Evolutionary conservation across 2,329 filamentous ascomycete species (phyloP).

Genomic region (Nemania serpens): DNA sequence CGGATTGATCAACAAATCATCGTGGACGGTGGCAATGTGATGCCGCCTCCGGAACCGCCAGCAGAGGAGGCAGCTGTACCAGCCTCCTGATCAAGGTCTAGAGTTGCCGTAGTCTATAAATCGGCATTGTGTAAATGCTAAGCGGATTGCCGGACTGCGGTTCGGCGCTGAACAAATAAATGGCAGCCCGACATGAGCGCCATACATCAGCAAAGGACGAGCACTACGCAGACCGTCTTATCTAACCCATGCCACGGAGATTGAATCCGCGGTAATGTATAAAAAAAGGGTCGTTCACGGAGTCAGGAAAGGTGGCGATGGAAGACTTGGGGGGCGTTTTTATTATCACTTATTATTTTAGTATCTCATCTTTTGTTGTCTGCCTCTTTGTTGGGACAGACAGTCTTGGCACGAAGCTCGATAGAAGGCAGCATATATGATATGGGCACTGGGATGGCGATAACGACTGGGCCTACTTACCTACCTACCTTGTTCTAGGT

Average conservation of each 20-base stretch:
- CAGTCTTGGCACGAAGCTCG: too few species aligned
- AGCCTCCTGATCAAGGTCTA: too few species aligned
- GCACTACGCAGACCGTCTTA: not conserved
- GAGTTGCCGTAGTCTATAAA: not conserved
- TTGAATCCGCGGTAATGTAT: not conserved
- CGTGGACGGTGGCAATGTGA: constrained; percentile 62
- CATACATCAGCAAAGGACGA: not conserved
- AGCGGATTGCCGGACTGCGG: not conserved
- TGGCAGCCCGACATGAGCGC: not conserved
- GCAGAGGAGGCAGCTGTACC: not conserved
- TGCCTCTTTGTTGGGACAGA: too few species aligned
- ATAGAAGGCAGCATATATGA: too few species aligned
- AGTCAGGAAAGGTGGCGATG: too few species aligned
- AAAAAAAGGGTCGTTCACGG: not conserved
- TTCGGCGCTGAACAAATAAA: not conserved
- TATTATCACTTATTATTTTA: too few species aligned
- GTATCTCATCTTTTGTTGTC: too few species aligned
- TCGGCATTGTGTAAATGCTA: not conserved
- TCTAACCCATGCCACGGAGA: not conserved
- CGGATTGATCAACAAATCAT: constrained; percentile 68
- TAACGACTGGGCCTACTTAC: too few species aligned
- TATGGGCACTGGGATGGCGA: too few species aligned
- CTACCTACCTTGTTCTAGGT: too few species aligned
- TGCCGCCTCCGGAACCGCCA: constrained; percentile 25
- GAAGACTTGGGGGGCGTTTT: too few species aligned